Evolutionary conservation across 768 basidiomycete species (phyloP).

Genomic region (Lentinus brumalis): DNA sequence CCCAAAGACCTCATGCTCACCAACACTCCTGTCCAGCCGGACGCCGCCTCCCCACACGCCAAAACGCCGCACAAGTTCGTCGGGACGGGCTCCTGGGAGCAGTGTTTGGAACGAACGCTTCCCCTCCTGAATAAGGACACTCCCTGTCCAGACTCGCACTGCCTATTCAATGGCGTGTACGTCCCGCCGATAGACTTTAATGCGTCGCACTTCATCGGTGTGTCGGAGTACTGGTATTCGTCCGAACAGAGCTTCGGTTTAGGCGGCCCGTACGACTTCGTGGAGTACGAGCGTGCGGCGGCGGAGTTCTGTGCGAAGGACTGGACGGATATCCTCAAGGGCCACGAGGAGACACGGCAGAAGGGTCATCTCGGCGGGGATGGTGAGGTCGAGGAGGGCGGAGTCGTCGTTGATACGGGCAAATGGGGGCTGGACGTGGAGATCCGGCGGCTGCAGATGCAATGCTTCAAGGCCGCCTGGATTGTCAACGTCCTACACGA

Average conservation of each 20-base stretch:
- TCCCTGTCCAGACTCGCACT: conserved; percentile 82
- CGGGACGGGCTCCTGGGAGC: conserved; percentile 90
- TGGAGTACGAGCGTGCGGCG: conserved; percentile 94
- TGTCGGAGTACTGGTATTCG: conserved; percentile 99
- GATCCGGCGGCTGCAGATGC: conserved; percentile 86
- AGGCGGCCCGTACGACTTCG: conserved; percentile 94
- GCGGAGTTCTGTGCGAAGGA: conserved; percentile 77
- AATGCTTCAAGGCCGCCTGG: conserved; percentile 99
- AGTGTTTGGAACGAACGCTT: conserved; percentile 72
- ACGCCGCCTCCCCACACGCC: conserved; percentile 43
- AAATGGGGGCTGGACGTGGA: conserved; percentile 79
- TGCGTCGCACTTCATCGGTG: conserved; percentile 92
- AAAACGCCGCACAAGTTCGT: conserved; percentile 60
- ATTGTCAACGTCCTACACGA: conserved; percentile 94
- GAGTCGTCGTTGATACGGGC: conserved; percentile 61
- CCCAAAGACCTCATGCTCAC: conserved; percentile 70
- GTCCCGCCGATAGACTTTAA: conserved; percentile 95
- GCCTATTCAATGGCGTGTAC: conserved; percentile 92
- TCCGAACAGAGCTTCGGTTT: conserved; percentile 95
- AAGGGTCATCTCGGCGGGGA: conserved; percentile 51
- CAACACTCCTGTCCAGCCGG: conserved; percentile 51
- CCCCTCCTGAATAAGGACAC: conserved; percentile 82
- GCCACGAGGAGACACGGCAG: conserved; percentile 58
- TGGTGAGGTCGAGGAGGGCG: conserved; percentile 62
- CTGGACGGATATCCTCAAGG: conserved; percentile 74